phyloP scores from a whole-genome alignment of 805 yeast genomes.

The Komagataella ulmi region DNA sequence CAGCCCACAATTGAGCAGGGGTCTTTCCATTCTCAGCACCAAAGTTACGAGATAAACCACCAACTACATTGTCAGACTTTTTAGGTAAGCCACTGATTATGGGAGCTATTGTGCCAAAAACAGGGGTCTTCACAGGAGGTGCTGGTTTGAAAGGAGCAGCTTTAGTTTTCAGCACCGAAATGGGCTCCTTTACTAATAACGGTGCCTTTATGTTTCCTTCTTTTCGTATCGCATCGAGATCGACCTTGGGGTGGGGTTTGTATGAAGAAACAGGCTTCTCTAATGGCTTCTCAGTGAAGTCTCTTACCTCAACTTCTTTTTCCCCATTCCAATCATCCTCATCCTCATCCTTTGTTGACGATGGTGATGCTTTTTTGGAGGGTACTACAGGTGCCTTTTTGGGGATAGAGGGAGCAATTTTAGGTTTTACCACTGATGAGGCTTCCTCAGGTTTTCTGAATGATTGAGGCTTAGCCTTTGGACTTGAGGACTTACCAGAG shows the following conservation, averaged over 20 bases:
- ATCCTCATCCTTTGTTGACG: slow-evolving; percentile 7
- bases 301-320: slow-evolving; percentile 41
- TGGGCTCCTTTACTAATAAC: neutral
- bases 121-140: slow-evolving; percentile 13
- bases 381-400: slow-evolving; percentile 4
- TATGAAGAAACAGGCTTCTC: slow-evolving; percentile 47
- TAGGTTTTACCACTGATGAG: slow-evolving; percentile 15
- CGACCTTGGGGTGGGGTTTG: slow-evolving; percentile 45
- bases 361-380: slow-evolving; percentile 3
- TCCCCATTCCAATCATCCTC: slow-evolving; percentile 70
- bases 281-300: slow-evolving; percentile 34
- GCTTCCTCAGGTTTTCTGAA: slow-evolving; percentile 19
- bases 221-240: slow-evolving; percentile 39
- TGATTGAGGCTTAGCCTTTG: slow-evolving; percentile 15
- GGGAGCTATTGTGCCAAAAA: slow-evolving; percentile 22
- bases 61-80: slow-evolving; percentile 30
- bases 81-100: slow-evolving; percentile 14
- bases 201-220: slow-evolving; percentile 27
- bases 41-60: slow-evolving; percentile 49
- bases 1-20: slow-evolving; percentile 96
- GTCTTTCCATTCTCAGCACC: slow-evolving; percentile 70
- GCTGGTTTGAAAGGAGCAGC: slow-evolving; percentile 23
- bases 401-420: slow-evolving; percentile 14
- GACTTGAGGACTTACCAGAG: slow-evolving; percentile 7
- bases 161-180: slow-evolving; percentile 3